These are phyloP conservation scores for Exophiala viscosa DNA, from an alignment of 2,329 filamentous ascomycete species.

Conservation along the genomic window DNA sequence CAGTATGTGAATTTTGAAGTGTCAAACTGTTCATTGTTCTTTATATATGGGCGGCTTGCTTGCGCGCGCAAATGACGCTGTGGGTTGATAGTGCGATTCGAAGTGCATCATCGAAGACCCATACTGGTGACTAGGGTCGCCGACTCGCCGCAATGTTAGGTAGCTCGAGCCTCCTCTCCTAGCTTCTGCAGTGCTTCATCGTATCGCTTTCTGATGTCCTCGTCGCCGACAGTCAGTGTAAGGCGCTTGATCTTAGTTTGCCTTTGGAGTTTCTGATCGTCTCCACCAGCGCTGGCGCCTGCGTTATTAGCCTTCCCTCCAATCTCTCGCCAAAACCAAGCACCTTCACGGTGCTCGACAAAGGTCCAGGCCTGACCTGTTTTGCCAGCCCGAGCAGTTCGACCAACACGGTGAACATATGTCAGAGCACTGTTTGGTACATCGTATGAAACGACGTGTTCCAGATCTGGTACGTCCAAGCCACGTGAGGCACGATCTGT, in stretches of 20 bases:
- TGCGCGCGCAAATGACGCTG: too few species aligned
- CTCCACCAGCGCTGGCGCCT: background rate
- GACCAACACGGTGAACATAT: slow-evolving; percentile 93
- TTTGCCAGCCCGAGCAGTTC: slow-evolving; percentile 87
- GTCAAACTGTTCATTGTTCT: too few species aligned
- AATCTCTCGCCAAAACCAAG: slow-evolving; percentile 89
- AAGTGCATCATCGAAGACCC: too few species aligned
- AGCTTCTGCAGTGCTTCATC: slow-evolving; percentile 25
- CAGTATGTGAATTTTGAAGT: too few species aligned
- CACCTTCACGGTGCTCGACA: slow-evolving; percentile 73
- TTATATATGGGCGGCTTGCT: too few species aligned
- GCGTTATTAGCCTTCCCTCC: slow-evolving; percentile 43
- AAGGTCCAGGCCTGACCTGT: slow-evolving; percentile 79
- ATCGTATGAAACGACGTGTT: slow-evolving; percentile 90
- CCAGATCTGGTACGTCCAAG: slow-evolving; percentile 90
- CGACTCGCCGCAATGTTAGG: background rate
- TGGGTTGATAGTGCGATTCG: too few species aligned
- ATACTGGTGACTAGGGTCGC: too few species aligned
- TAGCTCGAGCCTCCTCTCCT: slow-evolving; percentile 20
- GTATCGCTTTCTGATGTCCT: slow-evolving; percentile 12
- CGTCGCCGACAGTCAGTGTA: slow-evolving; percentile 14
- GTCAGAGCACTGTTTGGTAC: slow-evolving; percentile 90
- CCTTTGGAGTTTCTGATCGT: slow-evolving; percentile 11
- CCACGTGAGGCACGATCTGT: slow-evolving; percentile 93
- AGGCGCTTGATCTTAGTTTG: slow-evolving; percentile 11